Evolutionary conservation across 768 basidiomycete species (phyloP), one percentile per base, ranked within the genome.

Genomic region (Sarcodon sp.): DNA sequence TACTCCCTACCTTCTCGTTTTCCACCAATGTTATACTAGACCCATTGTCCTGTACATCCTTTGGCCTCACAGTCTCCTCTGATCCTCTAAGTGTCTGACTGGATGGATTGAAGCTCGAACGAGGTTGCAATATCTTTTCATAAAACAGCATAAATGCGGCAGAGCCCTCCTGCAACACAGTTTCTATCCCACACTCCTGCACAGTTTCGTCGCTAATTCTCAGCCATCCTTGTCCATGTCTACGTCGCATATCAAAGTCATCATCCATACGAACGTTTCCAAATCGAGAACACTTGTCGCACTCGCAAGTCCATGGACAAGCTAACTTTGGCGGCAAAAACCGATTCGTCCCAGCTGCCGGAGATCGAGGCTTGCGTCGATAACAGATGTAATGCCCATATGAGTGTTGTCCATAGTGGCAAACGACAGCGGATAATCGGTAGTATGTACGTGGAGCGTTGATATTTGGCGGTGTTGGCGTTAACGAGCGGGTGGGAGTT

Each of bases 321-420:
- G 54, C 56, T 37, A 68, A 57, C 53, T 61, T 62, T 50, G 70
- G 66, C 33, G 69, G 63, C 21, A 57, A 57, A 54, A 64, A 64
- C 50, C 71, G 75, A 50, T 63, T 66, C 10, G 61, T 47, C 1
- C 66, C 67, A 18, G 64, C 55, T 3, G 64, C 56, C 12, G 65
- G 58, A 36, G 69, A 70, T 35, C 73, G 71, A 0, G 92, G 92
- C 63, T 84, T 87, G 43, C 93, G 73, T 12, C 96, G 75, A 60
- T 81, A 94, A 55, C 87, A 90, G 54, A 98, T 77, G 60, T 94
- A 99, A 60, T 99, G 94, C 5, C 94, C 94, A 59, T 87, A 93
- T 4, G 83, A 83, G 59, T 96, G 92, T 47, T 82, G 79, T 11
- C 94, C 94, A 59, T 82, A 94, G 63, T 98, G 94, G 55, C 90